Evolutionary conservation across 1,139 yeast genomes (phyloP).

Genomic region (Blastobotrys raffinosifermentans): DNA sequence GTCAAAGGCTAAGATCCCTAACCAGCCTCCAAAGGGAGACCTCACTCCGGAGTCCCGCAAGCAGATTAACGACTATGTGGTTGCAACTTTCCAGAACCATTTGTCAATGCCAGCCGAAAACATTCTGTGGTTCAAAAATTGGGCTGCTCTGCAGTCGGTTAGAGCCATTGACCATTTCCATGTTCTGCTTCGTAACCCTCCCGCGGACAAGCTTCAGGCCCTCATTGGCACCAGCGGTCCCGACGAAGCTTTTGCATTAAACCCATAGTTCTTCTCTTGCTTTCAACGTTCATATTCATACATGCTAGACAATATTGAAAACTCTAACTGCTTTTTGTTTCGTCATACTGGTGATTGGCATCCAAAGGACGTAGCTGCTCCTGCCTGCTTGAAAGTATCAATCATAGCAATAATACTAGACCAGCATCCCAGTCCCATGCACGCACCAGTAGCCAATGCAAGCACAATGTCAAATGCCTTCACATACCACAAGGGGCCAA

Average conservation of each 20-base stretch:
- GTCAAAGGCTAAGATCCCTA: slow-evolving; percentile 34
- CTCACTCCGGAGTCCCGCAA: slow-evolving; percentile 24
- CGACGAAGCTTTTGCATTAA: not conserved
- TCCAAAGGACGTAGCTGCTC: slow-evolving; percentile 6
- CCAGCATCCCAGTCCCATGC: slow-evolving; percentile 47
- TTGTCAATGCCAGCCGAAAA: slow-evolving; percentile 23
- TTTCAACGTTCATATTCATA: too few species aligned
- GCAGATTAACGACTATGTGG: slow-evolving; percentile 28
- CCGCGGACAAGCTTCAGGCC: slow-evolving; percentile 17
- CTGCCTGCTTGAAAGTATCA: slow-evolving; percentile 5
- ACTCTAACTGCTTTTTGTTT: too few species aligned
- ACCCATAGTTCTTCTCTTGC: too few species aligned
- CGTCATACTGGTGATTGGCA: slow-evolving; percentile 7
- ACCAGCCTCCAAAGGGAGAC: slow-evolving; percentile 22
- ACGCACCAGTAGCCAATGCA: slow-evolving; percentile 44
- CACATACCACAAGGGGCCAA: slow-evolving; percentile 1
- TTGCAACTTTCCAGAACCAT: slow-evolving; percentile 23
- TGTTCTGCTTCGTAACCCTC: slow-evolving; percentile 30
- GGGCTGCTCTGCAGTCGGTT: slow-evolving; percentile 36
- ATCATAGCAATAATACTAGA: slow-evolving; percentile 8
- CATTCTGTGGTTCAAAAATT: slow-evolving; percentile 38
- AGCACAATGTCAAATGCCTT: not conserved
- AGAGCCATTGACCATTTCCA: slow-evolving; percentile 38
- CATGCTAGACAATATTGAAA: too few species aligned
- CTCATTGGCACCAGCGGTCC: slow-evolving; percentile 22